Evolutionary conservation across 179 eudicot genomes (phyloP), one percentile per base, ranked within the genome.

Genomic region (Kewa caespitosa): DNA sequence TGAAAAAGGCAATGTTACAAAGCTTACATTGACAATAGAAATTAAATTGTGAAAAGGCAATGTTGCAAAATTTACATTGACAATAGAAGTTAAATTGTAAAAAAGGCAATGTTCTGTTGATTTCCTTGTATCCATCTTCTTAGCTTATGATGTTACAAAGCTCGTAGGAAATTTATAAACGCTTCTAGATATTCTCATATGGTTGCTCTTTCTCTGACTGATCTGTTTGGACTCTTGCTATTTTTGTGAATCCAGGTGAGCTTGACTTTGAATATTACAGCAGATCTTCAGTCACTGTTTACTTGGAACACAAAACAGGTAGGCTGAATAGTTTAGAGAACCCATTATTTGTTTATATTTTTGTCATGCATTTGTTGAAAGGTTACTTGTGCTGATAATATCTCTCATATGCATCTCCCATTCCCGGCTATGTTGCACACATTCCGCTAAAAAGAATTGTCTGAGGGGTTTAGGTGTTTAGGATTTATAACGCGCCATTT

Each of bases 291-390:
- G 81, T 88, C 99, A 69, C 69, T 95, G 80, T 95, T 93, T 78
- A 95, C 99, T 1, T 95, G 99, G 99, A 95, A 95, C 74, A 95
- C 99, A 71, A 95, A 95, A 81, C 99, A 95, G 99, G 99, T 95
- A 69, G 52, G 52, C 30, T 42, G 28, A 18, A 22, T 69, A 46
- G 67, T 50, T 42, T 9, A 12, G 17, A 12, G 33, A 73, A 28
- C 61, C 46, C 37, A 38, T 75, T 14, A 23, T 69, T 67, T 69
- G 46, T 68, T 64, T 25, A 38, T 74, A 0, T 25, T 18, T 55
- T 28, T n/a, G n/a, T 69, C 13, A 46, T 77, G 50, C 60, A 60
- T 66, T 72, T 68, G 18, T 75, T 38, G 38, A 66, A 28, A 27
- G n/a, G n/a, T n/a, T n/a, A n/a, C n/a, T n/a, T n/a, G n/a, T 73